These are phyloP conservation scores for Wickerhamomyces rabaulensis DNA, from an alignment of 805 yeast genomes.

Conservation along the genomic window DNA sequence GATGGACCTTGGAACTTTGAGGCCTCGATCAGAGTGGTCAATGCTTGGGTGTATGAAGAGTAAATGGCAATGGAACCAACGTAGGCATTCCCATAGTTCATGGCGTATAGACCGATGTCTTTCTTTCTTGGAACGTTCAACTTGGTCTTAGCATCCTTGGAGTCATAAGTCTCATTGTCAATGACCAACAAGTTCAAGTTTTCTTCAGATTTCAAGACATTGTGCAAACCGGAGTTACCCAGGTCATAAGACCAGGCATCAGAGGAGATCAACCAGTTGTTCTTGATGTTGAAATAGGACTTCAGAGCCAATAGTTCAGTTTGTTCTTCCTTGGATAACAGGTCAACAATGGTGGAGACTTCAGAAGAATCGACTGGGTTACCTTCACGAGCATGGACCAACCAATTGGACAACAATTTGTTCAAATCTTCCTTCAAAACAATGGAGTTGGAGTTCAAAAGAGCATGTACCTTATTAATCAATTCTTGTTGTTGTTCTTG, in stretches of 20 bases:
- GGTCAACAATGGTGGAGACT: conserved; percentile 14
- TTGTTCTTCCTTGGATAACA: conserved; percentile 31
- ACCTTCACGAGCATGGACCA: conserved; percentile 42
- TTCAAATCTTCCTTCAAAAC: conserved; percentile 10
- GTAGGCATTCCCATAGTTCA: conserved; percentile 85
- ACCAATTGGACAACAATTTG: conserved; percentile 62
- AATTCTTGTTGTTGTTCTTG: conserved; percentile 47
- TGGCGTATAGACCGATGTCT: conserved; percentile 90
- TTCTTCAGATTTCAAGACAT: conserved; percentile 66
- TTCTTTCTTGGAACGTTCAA: conserved; percentile 60
- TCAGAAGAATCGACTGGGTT: conserved; percentile 27
- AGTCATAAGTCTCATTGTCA: conserved; percentile 72
- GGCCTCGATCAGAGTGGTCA: conserved; percentile 89
- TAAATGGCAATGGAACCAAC: conserved; percentile 94
- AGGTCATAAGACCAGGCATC: conserved; percentile 94
- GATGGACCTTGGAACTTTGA: conserved; percentile 86
- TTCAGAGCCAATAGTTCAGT: conserved; percentile 40
- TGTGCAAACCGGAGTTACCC: conserved; percentile 89
- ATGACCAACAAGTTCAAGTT: conserved; percentile 81
- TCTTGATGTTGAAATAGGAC: conserved; percentile 40
- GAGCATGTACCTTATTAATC: conserved; percentile 37
- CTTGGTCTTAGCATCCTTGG: conserved; percentile 23
- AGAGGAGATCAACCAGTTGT: conserved; percentile 86
- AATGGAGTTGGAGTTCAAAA: conserved; percentile 26
- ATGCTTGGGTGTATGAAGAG: conserved; percentile 87